These are phyloP conservation scores for Mortierella sp. DNA, from an alignment of 371 early-diverging fungal species.

Conservation along the genomic window DNA sequence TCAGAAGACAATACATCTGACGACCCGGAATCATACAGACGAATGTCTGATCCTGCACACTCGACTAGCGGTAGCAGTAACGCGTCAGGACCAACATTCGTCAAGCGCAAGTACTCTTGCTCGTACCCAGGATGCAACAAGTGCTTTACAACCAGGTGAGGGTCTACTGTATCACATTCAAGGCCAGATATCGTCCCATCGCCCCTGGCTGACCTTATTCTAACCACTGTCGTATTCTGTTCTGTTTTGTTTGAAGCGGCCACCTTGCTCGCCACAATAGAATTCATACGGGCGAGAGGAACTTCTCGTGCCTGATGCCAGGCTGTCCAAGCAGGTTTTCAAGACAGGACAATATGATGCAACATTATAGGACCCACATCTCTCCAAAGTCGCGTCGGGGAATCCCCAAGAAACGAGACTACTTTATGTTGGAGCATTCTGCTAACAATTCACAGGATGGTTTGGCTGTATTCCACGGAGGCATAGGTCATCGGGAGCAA, in stretches of 20 bases:
- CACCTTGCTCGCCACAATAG: slow-evolving; percentile 91
- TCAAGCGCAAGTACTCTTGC: slow-evolving; percentile 65
- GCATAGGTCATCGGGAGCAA: slow-evolving; percentile 19
- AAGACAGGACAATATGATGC: slow-evolving; percentile 93
- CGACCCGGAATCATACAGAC: slow-evolving; percentile 30
- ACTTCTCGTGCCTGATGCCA: slow-evolving; percentile 83
- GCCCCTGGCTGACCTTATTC: not conserved
- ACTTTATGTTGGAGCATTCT: not conserved
- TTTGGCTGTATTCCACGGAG: not conserved
- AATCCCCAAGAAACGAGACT: slow-evolving; percentile 31
- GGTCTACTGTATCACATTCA: too few relatives aligned
- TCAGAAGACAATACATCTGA: slow-evolving; percentile 49
- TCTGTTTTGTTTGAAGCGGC: slow-evolving; percentile 61
- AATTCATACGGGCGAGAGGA: slow-evolving; percentile 94
- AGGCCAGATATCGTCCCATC: not conserved
- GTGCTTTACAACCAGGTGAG: slow-evolving; percentile 70
- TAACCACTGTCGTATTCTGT: not conserved
- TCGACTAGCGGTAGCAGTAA: not conserved
- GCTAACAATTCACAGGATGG: slow-evolving; percentile 38
- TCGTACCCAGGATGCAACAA: slow-evolving; percentile 64
- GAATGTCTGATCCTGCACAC: slow-evolving; percentile 35
- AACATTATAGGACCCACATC: slow-evolving; percentile 88
- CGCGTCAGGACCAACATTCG: slow-evolving; percentile 2
- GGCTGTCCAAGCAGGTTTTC: slow-evolving; percentile 88
- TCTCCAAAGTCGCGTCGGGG: slow-evolving; percentile 78